Evolutionary conservation across 208 protist genomes (phyloP).

Genomic region (Angomonas deanei): DNA sequence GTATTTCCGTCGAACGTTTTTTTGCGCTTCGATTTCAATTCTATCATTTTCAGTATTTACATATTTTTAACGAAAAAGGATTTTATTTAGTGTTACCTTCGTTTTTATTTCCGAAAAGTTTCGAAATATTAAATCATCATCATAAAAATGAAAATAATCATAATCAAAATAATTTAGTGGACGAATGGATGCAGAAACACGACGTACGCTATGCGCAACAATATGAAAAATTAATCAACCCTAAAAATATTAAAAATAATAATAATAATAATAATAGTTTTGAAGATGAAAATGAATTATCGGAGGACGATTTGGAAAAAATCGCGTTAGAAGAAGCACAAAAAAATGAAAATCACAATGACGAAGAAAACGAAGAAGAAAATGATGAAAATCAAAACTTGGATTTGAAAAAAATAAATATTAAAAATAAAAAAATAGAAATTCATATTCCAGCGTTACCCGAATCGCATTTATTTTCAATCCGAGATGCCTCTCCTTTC

Average conservation of each 20-base stretch:
- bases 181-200: neutral
- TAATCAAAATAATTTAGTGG: neutral
- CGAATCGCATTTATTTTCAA: slow-evolving; percentile 76
- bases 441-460: slow-evolving; percentile 29
- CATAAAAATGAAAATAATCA: neutral
- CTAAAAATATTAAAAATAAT: neutral
- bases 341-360: too few species aligned
- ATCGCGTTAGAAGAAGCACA: too few species aligned
- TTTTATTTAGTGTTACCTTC: neutral
- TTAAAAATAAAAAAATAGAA: neutral
- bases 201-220: neutral
- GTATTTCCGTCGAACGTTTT: neutral
- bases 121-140: neutral
- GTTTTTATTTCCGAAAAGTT: neutral
- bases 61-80: neutral
- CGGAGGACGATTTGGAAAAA: too few species aligned
- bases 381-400: neutral
- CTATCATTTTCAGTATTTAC: neutral
- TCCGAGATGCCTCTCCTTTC: slow-evolving; percentile 78
- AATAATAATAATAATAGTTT: neutral
- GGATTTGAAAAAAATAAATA: neutral
- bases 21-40: neutral
- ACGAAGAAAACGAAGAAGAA: neutral
- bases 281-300: neutral
- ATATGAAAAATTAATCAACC: neutral